Conservation (phyloP, 2,329 filamentous ascomycete species). For the Xylaria sp. region DNA sequence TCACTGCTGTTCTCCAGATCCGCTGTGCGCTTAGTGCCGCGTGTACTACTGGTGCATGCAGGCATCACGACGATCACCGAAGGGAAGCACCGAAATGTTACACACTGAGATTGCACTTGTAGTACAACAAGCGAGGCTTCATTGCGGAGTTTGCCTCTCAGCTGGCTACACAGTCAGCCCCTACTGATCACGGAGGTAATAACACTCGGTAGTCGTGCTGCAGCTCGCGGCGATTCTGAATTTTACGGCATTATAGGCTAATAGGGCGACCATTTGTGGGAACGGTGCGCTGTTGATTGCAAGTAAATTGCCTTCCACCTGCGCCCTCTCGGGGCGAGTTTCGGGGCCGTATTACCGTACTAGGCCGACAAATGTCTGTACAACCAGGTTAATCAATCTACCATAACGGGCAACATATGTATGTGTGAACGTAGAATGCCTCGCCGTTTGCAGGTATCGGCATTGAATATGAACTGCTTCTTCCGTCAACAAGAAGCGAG, state of each 20-base stretch:
- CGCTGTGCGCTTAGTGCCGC: conserved; percentile 1
- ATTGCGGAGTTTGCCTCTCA: too few relatives aligned
- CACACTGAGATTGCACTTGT: background rate
- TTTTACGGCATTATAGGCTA: conserved; percentile 23
- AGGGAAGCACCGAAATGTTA: background rate
- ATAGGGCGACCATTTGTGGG: conserved; percentile 1
- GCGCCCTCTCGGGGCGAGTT: conserved; percentile 7
- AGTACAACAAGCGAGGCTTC: background rate
- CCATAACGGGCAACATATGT: background rate
- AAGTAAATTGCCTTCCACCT: conserved; percentile 14
- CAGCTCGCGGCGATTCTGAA: conserved; percentile 10
- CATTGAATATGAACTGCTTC: background rate
- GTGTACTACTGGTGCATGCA: conserved; percentile 9
- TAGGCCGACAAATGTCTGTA: conserved; percentile 7
- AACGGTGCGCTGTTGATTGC: conserved; percentile 12
- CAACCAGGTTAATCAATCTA: background rate
- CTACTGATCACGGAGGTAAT: too few relatives aligned
- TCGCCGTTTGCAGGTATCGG: background rate
- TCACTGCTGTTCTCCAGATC: background rate
- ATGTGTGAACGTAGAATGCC: background rate
- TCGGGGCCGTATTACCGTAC: conserved; percentile 5
- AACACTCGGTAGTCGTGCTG: conserved; percentile 23
- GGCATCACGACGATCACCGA: background rate
- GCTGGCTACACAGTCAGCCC: too few relatives aligned
- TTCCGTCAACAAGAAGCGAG: background rate